Evolutionary conservation across 495 filamentous ascomycete genomes (phyloP).

Genomic region (Articulospora tetracladia): DNA sequence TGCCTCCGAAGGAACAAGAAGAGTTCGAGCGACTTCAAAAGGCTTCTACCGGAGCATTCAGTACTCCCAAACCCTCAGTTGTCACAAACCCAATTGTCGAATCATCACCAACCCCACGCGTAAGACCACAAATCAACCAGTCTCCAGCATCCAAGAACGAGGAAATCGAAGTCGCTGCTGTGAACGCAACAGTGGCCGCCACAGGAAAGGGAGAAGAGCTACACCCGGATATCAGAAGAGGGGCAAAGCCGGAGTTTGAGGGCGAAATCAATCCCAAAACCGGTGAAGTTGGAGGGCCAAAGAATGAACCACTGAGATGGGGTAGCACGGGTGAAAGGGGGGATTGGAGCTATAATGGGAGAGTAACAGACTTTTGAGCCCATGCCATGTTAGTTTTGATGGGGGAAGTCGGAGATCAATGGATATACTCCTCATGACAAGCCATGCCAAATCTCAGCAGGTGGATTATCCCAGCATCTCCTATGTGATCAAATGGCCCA

Average conservation of each 20-base stretch:
- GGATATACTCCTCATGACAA: neutral
- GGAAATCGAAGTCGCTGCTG: slow-evolving; percentile 23
- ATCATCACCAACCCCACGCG: slow-evolving; percentile 1
- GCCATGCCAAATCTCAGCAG: neutral
- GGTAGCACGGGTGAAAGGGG: slow-evolving; percentile 78
- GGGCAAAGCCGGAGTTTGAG: slow-evolving; percentile 87
- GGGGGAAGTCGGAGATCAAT: neutral
- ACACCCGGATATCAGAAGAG: slow-evolving; percentile 66
- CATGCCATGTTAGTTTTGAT: neutral
- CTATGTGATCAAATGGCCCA: too few relatives aligned
- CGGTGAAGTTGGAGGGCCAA: slow-evolving; percentile 94
- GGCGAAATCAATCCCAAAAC: slow-evolving; percentile 91
- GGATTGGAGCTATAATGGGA: slow-evolving; percentile 95
- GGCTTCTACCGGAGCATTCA: slow-evolving; percentile 69
- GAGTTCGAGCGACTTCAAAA: slow-evolving; percentile 85
- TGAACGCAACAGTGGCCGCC: slow-evolving; percentile 39
- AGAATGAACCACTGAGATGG: slow-evolving; percentile 95
- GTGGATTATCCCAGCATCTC: neutral
- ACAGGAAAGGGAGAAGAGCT: slow-evolving; percentile 55
- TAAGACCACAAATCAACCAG: slow-evolving; percentile 36
- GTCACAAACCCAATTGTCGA: slow-evolving; percentile 21
- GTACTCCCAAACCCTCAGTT: slow-evolving; percentile 45
- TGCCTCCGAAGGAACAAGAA: slow-evolving; percentile 85
- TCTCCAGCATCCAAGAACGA: slow-evolving; percentile 33
- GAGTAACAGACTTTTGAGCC: slow-evolving; percentile 85